These are phyloP conservation scores for Boletus subluridellus DNA, from an alignment of 1,284 basidiomycete species.

Conservation along the genomic window DNA sequence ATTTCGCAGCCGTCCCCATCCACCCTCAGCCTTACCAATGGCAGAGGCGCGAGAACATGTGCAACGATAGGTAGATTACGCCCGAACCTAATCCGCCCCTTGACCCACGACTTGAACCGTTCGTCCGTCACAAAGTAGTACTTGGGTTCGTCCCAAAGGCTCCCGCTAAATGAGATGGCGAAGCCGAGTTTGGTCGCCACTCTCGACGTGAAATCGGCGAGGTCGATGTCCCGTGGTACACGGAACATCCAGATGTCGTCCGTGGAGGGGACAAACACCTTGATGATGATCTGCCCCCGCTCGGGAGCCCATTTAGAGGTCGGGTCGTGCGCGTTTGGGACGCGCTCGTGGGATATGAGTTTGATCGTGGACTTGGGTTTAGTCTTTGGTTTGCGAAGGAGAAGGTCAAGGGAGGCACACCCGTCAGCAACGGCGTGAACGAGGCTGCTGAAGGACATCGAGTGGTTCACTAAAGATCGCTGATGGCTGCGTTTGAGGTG, in stretches of 20 bases:
- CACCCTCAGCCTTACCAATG: conserved; percentile 19
- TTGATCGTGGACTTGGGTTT: conserved; percentile 2
- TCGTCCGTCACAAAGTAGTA: conserved; percentile 31
- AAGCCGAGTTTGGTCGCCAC: conserved; percentile 39
- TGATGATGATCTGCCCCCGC: conserved; percentile 38
- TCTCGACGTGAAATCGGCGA: conserved; percentile 32
- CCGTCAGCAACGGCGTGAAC: conserved; percentile 15
- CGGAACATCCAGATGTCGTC: conserved; percentile 42
- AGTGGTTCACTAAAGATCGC: conserved; percentile 18
- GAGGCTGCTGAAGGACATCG: conserved; percentile 18
- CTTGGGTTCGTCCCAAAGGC: conserved; percentile 30
- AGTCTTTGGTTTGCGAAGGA: conserved; percentile 17
- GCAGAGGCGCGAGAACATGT: conserved; percentile 16
- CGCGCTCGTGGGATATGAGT: background rate
- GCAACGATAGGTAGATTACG: conserved; percentile 33
- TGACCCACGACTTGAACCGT: conserved; percentile 25
- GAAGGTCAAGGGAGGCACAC: conserved; percentile 18
- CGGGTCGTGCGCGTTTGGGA: background rate
- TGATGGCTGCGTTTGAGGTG: conserved; percentile 4
- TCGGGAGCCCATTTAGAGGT: conserved; percentile 33
- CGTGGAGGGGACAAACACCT: conserved; percentile 40
- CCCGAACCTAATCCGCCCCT: conserved; percentile 27
- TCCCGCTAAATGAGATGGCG: conserved; percentile 34
- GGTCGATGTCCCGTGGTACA: conserved; percentile 33
- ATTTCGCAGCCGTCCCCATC: conserved; percentile 21